Conservation (phyloP, 441 rosid species). For the Gossypium trilobum region DNA sequence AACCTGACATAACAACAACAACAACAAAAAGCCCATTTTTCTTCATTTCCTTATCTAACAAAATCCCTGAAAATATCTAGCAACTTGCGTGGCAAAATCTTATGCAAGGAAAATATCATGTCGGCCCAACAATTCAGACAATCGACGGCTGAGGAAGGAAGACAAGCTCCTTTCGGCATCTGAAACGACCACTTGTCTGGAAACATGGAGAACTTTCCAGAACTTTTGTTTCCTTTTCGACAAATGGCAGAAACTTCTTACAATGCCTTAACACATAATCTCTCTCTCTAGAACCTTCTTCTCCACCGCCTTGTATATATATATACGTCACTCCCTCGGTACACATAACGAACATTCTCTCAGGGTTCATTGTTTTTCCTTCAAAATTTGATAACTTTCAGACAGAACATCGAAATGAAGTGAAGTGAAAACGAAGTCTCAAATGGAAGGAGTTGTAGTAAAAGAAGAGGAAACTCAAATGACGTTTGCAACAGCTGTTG, state of each 20-base stretch:
- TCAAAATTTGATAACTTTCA: background rate
- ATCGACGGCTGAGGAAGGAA: background rate
- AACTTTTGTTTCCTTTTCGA: background rate
- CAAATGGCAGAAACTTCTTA: conserved; percentile 21
- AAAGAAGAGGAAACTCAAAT: conserved; percentile 47
- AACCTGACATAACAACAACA: background rate
- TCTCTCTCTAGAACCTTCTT: conserved; percentile 38
- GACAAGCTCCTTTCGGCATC: background rate
- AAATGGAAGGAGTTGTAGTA: conserved; percentile 32
- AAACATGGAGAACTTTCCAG: conserved; percentile 23
- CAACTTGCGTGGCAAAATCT: background rate
- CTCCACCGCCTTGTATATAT: conserved; percentile 9
- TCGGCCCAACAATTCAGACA: background rate
- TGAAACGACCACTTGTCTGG: background rate
- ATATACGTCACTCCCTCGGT: background rate
- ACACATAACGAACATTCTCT: background rate
- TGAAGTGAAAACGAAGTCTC: background rate
- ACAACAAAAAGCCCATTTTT: background rate
- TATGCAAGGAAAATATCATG: background rate
- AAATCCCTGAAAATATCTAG: background rate
- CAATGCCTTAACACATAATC: background rate
- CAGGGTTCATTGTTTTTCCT: background rate
- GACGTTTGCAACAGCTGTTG: conserved; percentile 5
- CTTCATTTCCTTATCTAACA: background rate
- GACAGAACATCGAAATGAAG: background rate